Evolutionary conservation across 1,139 yeast genomes (phyloP), one percentile per base, ranked within the genome.

Genomic region (Scheffersomyces illinoinensis): DNA sequence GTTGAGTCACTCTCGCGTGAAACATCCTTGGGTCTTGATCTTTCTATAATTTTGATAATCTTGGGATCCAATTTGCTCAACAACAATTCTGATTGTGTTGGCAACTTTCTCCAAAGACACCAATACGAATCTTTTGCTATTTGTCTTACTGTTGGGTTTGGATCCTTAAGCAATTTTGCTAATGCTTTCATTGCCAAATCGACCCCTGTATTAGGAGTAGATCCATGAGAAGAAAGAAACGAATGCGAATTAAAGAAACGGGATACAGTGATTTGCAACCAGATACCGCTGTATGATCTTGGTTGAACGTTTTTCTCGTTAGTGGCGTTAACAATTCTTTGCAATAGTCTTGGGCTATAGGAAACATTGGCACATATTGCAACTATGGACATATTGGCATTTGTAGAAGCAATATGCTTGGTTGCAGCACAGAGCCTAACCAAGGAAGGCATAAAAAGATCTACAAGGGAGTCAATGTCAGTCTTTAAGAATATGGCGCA

Each of bases 61-160:
- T 75, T 78, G 0, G 79, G 62, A 23, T 81, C 84, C 48, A 80
- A 64, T 54, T 62, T 71, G 50, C 85, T 85, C 10, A 90, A 72
- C 0, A 92, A 82, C 58, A 78, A 81, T 56, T 81, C 84, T 0
- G 86, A 83, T 49, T 83, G 84, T 0, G 76, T 61, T 74, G 90
- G 71, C 79, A 74, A 76, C 49, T 72, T 66, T 7, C 79, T 78
- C 64, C 82, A 81, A 61, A 85, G 84, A 21, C 85, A 78, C 97
- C 97, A 93, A 68, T 84, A 93, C 0, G 93, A 82, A 10, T 79
- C 78, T 68, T 97, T 84, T 75, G 90, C 91, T 0, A 86, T 79
- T 66, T 87, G 96, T 61, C 98, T 82, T 0, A 91, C 98, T 0
- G 82, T 78, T 0, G 96, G 93, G 60, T 90, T 90, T 0, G 97